phyloP scores from a whole-genome alignment of 2,329 filamentous ascomycete species.

The Fusarium palustre region DNA sequence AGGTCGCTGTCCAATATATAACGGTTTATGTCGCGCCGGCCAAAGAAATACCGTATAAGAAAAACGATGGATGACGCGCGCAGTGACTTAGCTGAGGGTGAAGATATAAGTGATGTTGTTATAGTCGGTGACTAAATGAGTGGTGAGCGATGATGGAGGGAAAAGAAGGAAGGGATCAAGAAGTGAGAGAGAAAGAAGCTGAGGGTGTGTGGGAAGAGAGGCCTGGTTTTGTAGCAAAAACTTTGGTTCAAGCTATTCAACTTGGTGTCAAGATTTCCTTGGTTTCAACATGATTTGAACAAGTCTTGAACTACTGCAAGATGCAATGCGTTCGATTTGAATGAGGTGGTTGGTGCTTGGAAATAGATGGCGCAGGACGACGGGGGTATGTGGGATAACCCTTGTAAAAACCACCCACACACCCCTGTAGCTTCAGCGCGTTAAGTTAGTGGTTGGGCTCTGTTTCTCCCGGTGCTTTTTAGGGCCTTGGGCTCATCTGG shows the following conservation, averaged over 20 bases:
- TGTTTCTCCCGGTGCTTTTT: not conserved
- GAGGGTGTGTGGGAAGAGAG: constrained; percentile 32
- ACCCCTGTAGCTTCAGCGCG: constrained; percentile 23
- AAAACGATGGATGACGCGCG: constrained; percentile 18
- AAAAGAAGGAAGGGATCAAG: constrained; percentile 11
- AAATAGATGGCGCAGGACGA: constrained; percentile 40
- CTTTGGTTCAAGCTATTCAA: not conserved
- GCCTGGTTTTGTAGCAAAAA: constrained; percentile 32
- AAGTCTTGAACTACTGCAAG: constrained; percentile 11
- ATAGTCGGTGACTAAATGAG: constrained; percentile 1
- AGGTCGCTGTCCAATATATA: not conserved
- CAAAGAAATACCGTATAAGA: constrained; percentile 1
- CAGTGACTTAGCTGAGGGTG: not conserved
- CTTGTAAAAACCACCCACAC: constrained; percentile 9
- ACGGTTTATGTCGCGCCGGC: constrained; percentile 5
- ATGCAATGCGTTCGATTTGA: not conserved
- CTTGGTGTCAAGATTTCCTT: constrained; percentile 16
- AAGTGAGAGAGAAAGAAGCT: not conserved
- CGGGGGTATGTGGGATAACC: constrained; percentile 28
- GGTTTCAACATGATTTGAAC: not conserved
- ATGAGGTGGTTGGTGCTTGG: constrained; percentile 37
- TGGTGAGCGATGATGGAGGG: constrained; percentile 15
- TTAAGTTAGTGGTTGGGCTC: constrained; percentile 34
- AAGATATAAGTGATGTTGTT: constrained; percentile 1
- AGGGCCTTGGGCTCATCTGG: constrained; percentile 6